Conservation (phyloP, 495 filamentous ascomycete genomes). For the Pyrenopolyporus hunteri region DNA sequence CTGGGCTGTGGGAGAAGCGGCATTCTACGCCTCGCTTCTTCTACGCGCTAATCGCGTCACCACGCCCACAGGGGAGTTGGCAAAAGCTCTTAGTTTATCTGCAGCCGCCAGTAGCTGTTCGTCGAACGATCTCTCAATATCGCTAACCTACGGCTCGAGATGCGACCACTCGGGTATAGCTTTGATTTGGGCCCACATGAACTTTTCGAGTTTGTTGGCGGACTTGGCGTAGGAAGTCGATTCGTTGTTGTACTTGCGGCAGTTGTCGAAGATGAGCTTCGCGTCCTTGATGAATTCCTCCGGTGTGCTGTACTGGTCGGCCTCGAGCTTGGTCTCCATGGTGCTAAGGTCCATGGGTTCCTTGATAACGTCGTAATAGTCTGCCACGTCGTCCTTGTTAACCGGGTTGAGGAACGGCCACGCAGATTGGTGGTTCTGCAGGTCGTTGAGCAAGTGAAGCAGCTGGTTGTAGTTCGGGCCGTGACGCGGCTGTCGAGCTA, state of each 20-base stretch:
- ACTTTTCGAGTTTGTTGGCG: slow-evolving; percentile 94
- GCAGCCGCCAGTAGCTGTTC: background rate
- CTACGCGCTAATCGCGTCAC: no score
- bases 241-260: slow-evolving; percentile 94
- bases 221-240: slow-evolving; percentile 94
- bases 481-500: slow-evolving; percentile 94
- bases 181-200: slow-evolving; percentile 92
- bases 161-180: slow-evolving; percentile 96
- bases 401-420: slow-evolving; percentile 97
- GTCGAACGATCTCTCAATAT: background rate
- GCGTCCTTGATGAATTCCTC: slow-evolving; percentile 95
- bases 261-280: slow-evolving; percentile 91
- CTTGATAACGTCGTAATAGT: slow-evolving; percentile 98
- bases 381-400: slow-evolving; percentile 90
- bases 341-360: slow-evolving; percentile 97
- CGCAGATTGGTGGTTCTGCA: slow-evolving; percentile 88
- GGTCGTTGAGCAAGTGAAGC: slow-evolving; percentile 88
- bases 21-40: no score
- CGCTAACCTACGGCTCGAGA: slow-evolving; percentile 51
- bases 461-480: slow-evolving; percentile 96
- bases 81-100: background rate
- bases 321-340: slow-evolving; percentile 95
- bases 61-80: no score
- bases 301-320: slow-evolving; percentile 86
- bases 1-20: no score